Evolutionary conservation across 2,329 filamentous ascomycete genomes (phyloP).

Genomic region (Fonsecaea nubica): DNA sequence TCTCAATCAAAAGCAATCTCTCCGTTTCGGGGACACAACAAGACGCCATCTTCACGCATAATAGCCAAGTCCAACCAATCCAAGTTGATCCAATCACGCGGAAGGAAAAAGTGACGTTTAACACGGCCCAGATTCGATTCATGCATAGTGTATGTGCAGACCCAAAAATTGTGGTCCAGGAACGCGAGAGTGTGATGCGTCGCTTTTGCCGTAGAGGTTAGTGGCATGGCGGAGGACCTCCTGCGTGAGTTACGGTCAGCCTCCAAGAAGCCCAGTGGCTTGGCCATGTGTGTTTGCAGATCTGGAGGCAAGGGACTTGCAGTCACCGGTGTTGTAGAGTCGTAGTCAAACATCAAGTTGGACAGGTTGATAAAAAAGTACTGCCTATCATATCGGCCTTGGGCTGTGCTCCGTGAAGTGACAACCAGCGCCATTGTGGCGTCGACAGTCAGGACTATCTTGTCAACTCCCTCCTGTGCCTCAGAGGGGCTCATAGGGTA

Average conservation of each 20-base stretch:
- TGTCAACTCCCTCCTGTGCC: slow-evolving; percentile 14
- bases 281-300: slow-evolving; percentile 7
- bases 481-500: slow-evolving; percentile 21
- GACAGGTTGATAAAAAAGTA: slow-evolving; percentile 7
- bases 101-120: slow-evolving; percentile 42
- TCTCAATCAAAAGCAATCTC: slow-evolving; percentile 39
- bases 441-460: slow-evolving; percentile 12
- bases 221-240: not conserved
- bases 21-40: slow-evolving; percentile 42
- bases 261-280: slow-evolving; percentile 14
- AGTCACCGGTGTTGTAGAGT: not conserved
- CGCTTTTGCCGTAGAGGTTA: not conserved
- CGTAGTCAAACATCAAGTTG: too few species aligned
- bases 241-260: not conserved
- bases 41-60: slow-evolving; percentile 36
- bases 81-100: slow-evolving; percentile 42
- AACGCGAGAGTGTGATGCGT: slow-evolving; percentile 31
- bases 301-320: slow-evolving; percentile 14
- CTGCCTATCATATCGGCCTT: slow-evolving; percentile 15
- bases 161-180: slow-evolving; percentile 38
- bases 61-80: slow-evolving; percentile 36
- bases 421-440: slow-evolving; percentile 10
- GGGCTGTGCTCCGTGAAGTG: slow-evolving; percentile 16
- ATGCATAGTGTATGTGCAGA: slow-evolving; percentile 37
- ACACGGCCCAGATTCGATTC: not conserved